These are phyloP conservation scores for Dillenia suffruticosa DNA, from an alignment of 164 flowering plant genomes.

Conservation along the genomic window DNA sequence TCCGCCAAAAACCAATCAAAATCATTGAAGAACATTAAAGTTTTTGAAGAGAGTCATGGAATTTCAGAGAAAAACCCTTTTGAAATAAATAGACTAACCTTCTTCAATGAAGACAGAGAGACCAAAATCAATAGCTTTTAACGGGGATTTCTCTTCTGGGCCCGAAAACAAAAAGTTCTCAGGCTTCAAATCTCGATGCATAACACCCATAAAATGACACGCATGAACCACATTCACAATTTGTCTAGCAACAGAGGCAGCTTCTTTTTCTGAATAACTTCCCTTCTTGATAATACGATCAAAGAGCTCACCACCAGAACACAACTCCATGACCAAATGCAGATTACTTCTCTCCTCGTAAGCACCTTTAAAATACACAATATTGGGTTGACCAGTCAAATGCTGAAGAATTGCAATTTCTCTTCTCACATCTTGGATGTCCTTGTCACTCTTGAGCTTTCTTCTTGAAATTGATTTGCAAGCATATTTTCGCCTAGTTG, in stretches of 20 bases:
- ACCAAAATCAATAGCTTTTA: slow-evolving; percentile 86
- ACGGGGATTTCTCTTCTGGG: slow-evolving; percentile 43
- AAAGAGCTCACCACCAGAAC: slow-evolving; percentile 89
- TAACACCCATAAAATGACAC: slow-evolving; percentile 94
- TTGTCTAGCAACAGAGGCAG: slow-evolving; percentile 60
- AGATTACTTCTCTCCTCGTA: slow-evolving; percentile 60
- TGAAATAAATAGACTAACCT: slow-evolving; percentile 34
- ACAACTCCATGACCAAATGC: slow-evolving; percentile 87
- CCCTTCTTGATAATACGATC: slow-evolving; percentile 66
- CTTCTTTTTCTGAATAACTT: slow-evolving; percentile 64
- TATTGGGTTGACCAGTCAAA: slow-evolving; percentile 79
- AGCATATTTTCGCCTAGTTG: slow-evolving; percentile 57
- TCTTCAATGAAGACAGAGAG: slow-evolving; percentile 85
- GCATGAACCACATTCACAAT: slow-evolving; percentile 85
- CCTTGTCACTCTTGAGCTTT: slow-evolving; percentile 45
- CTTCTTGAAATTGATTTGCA: slow-evolving; percentile 77
- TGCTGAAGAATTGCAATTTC: slow-evolving; percentile 71
- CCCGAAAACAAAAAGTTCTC: slow-evolving; percentile 79
- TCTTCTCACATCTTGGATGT: slow-evolving; percentile 62
- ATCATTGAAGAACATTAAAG: too few relatives aligned
- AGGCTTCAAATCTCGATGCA: slow-evolving; percentile 92
- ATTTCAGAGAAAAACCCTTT: too few relatives aligned
- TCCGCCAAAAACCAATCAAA: too few relatives aligned
- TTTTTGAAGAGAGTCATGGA: too few relatives aligned
- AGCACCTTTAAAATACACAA: slow-evolving; percentile 81